Percentiles rank a stretch among this genome's conserved stretches.
Evolutionary conservation across 352 stramenopile genomes (phyloP).

Genomic region (Phytopythium oedochilum): DNA sequence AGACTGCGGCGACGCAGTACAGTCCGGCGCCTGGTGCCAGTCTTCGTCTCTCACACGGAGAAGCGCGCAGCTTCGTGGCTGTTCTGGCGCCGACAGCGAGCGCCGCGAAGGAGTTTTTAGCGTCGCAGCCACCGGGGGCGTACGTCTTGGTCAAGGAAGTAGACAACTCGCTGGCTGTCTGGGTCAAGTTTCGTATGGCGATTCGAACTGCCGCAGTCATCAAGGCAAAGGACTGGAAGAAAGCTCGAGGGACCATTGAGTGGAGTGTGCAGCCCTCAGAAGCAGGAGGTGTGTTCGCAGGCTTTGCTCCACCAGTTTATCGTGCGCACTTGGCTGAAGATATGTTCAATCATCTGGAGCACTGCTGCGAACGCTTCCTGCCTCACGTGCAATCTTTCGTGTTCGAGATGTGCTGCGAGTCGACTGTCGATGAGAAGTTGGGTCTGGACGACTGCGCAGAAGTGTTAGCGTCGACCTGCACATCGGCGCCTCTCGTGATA

Average conservation of each 20-base stretch:
- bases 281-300: background rate
- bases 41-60: no score
- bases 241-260: slow-evolving; percentile 26
- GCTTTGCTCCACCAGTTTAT: slow-evolving; percentile 38
- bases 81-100: slow-evolving; percentile 37
- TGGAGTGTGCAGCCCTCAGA: slow-evolving; percentile 15
- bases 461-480: slow-evolving; percentile 5
- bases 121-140: slow-evolving; percentile 35
- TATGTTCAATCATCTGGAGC: slow-evolving; percentile 31
- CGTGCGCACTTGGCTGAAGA: slow-evolving; percentile 25
- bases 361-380: slow-evolving; percentile 53
- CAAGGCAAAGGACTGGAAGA: slow-evolving; percentile 45
- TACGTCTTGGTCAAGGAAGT: slow-evolving; percentile 43
- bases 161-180: slow-evolving; percentile 35
- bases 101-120: slow-evolving; percentile 30
- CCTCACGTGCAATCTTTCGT: slow-evolving; percentile 55
- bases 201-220: slow-evolving; percentile 37
- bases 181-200: slow-evolving; percentile 49
- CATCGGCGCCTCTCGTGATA: background rate
- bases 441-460: slow-evolving; percentile 39
- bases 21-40: no score
- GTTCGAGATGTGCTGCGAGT: slow-evolving; percentile 52
- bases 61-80: slow-evolving; percentile 46
- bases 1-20: background rate
- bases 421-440: slow-evolving; percentile 36